Percentiles rank a stretch among this genome's conserved stretches.
phyloP scores from a whole-genome alignment of 2,329 filamentous ascomycete species.

The Fusarium coffeatum region DNA sequence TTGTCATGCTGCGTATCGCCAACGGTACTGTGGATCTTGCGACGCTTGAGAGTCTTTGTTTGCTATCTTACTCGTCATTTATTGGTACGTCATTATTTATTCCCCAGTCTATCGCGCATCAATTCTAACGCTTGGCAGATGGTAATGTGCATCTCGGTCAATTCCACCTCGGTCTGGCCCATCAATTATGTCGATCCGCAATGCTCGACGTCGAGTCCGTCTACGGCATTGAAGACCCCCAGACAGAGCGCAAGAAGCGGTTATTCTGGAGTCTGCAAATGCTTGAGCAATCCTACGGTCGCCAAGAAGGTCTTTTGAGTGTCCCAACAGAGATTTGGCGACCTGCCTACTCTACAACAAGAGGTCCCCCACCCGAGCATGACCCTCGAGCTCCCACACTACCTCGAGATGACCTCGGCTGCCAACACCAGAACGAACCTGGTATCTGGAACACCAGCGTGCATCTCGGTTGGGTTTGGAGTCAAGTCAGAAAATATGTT shows the following conservation, averaged over 20 bases:
- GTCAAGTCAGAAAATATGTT: constrained; percentile 58
- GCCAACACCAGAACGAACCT: constrained; percentile 53
- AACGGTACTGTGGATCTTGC: constrained; percentile 62
- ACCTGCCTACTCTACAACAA: constrained; percentile 47
- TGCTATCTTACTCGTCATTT: constrained; percentile 62
- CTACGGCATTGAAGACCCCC: constrained; percentile 52
- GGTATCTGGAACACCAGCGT: constrained; percentile 64
- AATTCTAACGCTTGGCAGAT: constrained; percentile 50
- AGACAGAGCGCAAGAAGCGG: constrained; percentile 59
- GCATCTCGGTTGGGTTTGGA: constrained; percentile 65
- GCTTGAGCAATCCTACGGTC: constrained; percentile 62
- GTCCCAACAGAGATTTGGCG: constrained; percentile 57
- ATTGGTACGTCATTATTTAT: constrained; percentile 53
- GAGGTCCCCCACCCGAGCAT: constrained; percentile 41
- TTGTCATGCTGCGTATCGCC: constrained; percentile 62
- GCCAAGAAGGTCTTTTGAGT: constrained; percentile 58
- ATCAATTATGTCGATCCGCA: constrained; percentile 63
- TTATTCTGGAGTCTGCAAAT: constrained; percentile 64
- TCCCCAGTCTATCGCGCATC: not conserved
- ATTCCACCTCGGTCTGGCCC: constrained; percentile 62
- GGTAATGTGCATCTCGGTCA: constrained; percentile 61
- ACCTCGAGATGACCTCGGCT: constrained; percentile 59
- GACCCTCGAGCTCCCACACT: constrained; percentile 55
- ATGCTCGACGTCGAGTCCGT: constrained; percentile 58
- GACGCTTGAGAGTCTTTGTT: constrained; percentile 63